Evolutionary conservation across 2,329 filamentous ascomycete genomes (phyloP).

Genomic region (Paecilomyces variotii): DNA sequence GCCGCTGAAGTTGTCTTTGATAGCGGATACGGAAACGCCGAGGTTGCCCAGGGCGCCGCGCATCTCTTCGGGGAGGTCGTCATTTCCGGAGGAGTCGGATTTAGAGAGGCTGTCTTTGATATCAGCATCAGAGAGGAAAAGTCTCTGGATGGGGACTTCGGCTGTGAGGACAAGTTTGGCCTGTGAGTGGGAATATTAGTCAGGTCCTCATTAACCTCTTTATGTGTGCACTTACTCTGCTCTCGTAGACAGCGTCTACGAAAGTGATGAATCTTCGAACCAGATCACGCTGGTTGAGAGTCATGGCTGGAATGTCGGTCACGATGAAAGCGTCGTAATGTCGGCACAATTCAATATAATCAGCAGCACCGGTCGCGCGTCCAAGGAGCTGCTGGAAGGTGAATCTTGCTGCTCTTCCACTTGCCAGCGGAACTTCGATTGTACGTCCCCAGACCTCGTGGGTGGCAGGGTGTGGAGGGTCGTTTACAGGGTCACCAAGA

Average conservation of each 20-base stretch:
- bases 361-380: slow-evolving; percentile 79
- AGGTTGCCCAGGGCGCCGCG: slow-evolving; percentile 79
- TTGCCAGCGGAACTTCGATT: slow-evolving; percentile 78
- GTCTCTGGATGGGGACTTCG: slow-evolving; percentile 71
- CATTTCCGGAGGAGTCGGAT: slow-evolving; percentile 24
- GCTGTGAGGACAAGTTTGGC: slow-evolving; percentile 95
- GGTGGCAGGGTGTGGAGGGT: slow-evolving; percentile 67
- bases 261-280: slow-evolving; percentile 95
- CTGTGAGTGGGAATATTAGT: slow-evolving; percentile 39
- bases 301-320: slow-evolving; percentile 89
- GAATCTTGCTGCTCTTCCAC: slow-evolving; percentile 81
- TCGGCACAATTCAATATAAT: slow-evolving; percentile 86
- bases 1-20: slow-evolving; percentile 87
- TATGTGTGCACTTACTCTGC: slow-evolving; percentile 35
- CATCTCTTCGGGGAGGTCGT: slow-evolving; percentile 60
- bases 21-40: slow-evolving; percentile 70
- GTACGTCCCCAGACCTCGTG: slow-evolving; percentile 90
- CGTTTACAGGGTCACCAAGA: slow-evolving; percentile 70
- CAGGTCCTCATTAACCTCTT: background rate
- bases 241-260: slow-evolving; percentile 91
- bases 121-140: slow-evolving; percentile 72
- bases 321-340: slow-evolving; percentile 90
- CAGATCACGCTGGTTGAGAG: slow-evolving; percentile 72
- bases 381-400: slow-evolving; percentile 89
- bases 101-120: slow-evolving; percentile 51